Evolutionary conservation across 768 basidiomycete genomes (phyloP).

Genomic region (Tephrocybe sp.): DNA sequence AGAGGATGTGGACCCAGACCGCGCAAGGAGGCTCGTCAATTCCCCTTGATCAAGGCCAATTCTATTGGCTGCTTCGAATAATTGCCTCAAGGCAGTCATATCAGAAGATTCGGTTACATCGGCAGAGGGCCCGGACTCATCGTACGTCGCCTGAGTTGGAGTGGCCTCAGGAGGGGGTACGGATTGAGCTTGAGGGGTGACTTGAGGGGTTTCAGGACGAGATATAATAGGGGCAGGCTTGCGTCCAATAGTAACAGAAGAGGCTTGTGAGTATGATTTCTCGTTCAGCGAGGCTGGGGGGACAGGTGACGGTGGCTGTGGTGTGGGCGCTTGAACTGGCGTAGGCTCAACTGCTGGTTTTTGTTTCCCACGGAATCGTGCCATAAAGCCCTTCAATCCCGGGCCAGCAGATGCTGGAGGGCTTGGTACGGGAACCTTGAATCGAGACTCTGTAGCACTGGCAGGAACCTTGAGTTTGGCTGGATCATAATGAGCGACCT

Average conservation of each 20-base stretch:
- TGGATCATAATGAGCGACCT: conserved; percentile 41
- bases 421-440: conserved; percentile 53
- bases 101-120: conserved; percentile 29
- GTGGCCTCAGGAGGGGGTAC: background rate
- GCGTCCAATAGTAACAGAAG: conserved; percentile 12
- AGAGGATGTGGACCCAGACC: conserved; percentile 67
- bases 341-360: conserved; percentile 35
- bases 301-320: conserved; percentile 29
- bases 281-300: conserved; percentile 30
- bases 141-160: conserved; percentile 12
- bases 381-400: conserved; percentile 78
- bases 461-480: conserved; percentile 34
- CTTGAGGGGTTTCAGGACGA: conserved; percentile 13
- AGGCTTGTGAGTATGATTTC: conserved; percentile 26
- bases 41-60: conserved; percentile 74
- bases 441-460: conserved; percentile 52
- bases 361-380: conserved; percentile 62
- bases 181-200: conserved; percentile 2
- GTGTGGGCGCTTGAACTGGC: conserved; percentile 26
- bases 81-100: conserved; percentile 48
- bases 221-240: conserved; percentile 28
- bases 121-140: conserved; percentile 9
- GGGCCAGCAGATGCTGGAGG: conserved; percentile 74
- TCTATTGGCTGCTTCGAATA: conserved; percentile 73
- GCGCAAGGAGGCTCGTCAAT: conserved; percentile 66